Conservation (phyloP, 2,329 filamentous ascomycete genomes). For the Cladophialophora psammophila region DNA sequence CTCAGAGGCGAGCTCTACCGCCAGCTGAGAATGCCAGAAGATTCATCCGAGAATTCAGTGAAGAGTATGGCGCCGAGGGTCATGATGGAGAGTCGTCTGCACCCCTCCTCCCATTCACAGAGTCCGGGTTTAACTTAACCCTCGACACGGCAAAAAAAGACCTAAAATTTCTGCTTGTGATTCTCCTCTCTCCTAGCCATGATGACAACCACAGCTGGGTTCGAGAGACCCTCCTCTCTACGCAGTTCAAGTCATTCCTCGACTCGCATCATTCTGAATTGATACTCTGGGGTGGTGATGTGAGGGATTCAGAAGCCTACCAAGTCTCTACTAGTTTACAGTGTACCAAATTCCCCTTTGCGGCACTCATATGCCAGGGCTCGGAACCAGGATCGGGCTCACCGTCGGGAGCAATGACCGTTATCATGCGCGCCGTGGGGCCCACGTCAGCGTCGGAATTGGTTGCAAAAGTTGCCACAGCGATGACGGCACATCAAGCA, state of each 20-base stretch:
- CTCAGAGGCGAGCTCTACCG: slow-evolving; percentile 75
- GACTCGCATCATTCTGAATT: slow-evolving; percentile 79
- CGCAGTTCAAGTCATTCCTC: slow-evolving; percentile 76
- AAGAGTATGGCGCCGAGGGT: slow-evolving; percentile 74
- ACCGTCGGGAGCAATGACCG: slow-evolving; percentile 69
- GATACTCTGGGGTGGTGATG: slow-evolving; percentile 89
- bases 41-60: slow-evolving; percentile 92
- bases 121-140: slow-evolving; percentile 89
- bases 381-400: slow-evolving; percentile 73
- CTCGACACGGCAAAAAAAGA: slow-evolving; percentile 90
- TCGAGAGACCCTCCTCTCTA: slow-evolving; percentile 78
- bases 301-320: slow-evolving; percentile 92
- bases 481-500: slow-evolving; percentile 77
- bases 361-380: slow-evolving; percentile 84
- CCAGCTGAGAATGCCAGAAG: slow-evolving; percentile 87
- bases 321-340: slow-evolving; percentile 87
- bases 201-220: slow-evolving; percentile 88
- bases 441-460: slow-evolving; percentile 74
- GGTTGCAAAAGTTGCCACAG: slow-evolving; percentile 74
- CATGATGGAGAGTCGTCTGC: slow-evolving; percentile 6
- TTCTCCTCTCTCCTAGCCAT: slow-evolving; percentile 90
- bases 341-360: slow-evolving; percentile 92
- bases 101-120: slow-evolving; percentile 72
- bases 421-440: slow-evolving; percentile 79
- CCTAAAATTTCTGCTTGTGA: slow-evolving; percentile 86